These are phyloP conservation scores for Fennellomyces sp. DNA, from an alignment of 371 early-diverging fungal genomes.

Conservation along the genomic window DNA sequence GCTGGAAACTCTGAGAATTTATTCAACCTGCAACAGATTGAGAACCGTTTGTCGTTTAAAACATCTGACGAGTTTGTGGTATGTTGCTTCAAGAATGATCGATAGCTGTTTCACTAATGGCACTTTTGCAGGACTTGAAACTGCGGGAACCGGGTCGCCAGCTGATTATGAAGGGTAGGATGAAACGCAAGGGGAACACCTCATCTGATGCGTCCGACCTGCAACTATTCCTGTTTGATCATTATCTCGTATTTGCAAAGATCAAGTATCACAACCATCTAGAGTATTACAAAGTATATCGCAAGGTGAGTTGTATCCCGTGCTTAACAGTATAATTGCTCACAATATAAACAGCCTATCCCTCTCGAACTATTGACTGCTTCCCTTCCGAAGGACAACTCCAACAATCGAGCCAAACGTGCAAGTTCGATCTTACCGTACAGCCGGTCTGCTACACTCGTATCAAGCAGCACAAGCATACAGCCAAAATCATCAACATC, in stretches of 20 bases:
- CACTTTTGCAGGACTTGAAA: slow-evolving; percentile 64
- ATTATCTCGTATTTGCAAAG: slow-evolving; percentile 82
- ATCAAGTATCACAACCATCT: slow-evolving; percentile 39
- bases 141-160: slow-evolving; percentile 75
- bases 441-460: slow-evolving; percentile 25
- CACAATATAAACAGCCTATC: too few relatives aligned
- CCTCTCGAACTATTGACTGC: slow-evolving; percentile 22
- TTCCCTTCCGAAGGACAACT: slow-evolving; percentile 8
- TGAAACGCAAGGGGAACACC: slow-evolving; percentile 71
- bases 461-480: slow-evolving; percentile 27
- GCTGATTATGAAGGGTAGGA: slow-evolving; percentile 78
- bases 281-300: slow-evolving; percentile 37
- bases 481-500: slow-evolving; percentile 17
- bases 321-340: neutral
- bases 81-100: slow-evolving; percentile 31
- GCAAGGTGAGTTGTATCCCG: slow-evolving; percentile 37
- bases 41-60: slow-evolving; percentile 33
- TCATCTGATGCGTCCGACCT: slow-evolving; percentile 67
- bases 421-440: slow-evolving; percentile 41
- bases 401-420: slow-evolving; percentile 25
- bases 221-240: slow-evolving; percentile 86
- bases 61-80: slow-evolving; percentile 27
- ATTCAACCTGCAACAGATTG: slow-evolving; percentile 61
- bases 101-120: slow-evolving; percentile 15
- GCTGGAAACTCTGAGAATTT: slow-evolving; percentile 88